phyloP scores from a whole-genome alignment of 83 land plant genomes.

The Picea engelmannii region DNA sequence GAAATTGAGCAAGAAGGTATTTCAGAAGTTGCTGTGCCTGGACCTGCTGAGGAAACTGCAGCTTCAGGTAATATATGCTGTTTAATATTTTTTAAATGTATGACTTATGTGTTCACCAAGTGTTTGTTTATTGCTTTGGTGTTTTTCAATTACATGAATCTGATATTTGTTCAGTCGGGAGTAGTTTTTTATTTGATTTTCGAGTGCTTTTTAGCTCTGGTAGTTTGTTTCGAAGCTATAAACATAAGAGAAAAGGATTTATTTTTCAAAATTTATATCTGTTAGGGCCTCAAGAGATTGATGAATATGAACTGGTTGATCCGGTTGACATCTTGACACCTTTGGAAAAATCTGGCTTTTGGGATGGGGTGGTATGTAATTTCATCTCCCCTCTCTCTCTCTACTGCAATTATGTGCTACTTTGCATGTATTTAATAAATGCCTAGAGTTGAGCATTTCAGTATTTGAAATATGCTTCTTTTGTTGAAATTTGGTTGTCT shows the following conservation, averaged over 20 bases:
- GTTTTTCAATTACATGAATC: no score
- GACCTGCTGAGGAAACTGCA: conserved; percentile 58
- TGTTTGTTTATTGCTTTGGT: no score
- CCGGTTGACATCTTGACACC: conserved; percentile 97
- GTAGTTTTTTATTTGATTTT: not conserved
- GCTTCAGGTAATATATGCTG: conserved; percentile 49
- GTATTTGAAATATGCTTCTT: not conserved
- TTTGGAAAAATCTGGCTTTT: conserved; percentile 92
- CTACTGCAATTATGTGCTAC: not conserved
- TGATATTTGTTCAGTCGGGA: no score
- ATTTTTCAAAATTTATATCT: conserved; percentile 12
- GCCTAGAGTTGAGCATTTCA: not conserved
- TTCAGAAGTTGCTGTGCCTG: conserved; percentile 53
- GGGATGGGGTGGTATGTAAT: conserved; percentile 91
- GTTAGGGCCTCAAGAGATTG: conserved; percentile 84
- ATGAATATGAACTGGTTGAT: conserved; percentile 97
- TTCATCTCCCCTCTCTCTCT: no score
- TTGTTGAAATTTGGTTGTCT: not conserved
- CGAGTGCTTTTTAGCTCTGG: not conserved
- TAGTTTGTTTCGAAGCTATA: not conserved
- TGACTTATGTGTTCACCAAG: not conserved
- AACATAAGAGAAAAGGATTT: not conserved
- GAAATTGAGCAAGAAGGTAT: conserved; percentile 80
- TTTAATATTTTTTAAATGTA: not conserved
- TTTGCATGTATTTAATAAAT: conserved; percentile 2